Base-by-base conservation (phyloP, 2,329 filamentous ascomycete genomes). In the Xylaria sp. region DNA sequence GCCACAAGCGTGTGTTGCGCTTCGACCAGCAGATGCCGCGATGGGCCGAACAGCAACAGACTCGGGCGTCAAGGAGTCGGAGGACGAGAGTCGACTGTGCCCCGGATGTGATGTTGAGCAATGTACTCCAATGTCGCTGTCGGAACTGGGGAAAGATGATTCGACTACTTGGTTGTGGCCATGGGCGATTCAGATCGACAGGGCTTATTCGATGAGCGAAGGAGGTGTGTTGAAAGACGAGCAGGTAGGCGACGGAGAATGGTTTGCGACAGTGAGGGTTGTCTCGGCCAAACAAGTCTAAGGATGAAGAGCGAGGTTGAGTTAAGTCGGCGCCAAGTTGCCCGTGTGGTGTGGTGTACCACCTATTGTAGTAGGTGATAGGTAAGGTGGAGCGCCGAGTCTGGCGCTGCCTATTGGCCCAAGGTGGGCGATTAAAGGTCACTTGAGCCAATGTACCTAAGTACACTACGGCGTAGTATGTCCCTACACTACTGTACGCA, bases 11-110 rank as follows among this genome's bases (percentile, higher is more conserved):
- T 65, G 61, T 63, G 67, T 67, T 70, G 73, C 72, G 73, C 71
- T 62, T 74, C 65, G 67, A 68, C 71, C 56, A 61, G 66, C 56
- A 73, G 67, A 74, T 73, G 71, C 72, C 73, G 73, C 73, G 72
- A 71, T 70, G 68, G 69, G 69, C 67, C 67, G 27, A 59, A 63
- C 58, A 64, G 66, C 56, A 68, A 69, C 69, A 61, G 66, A 54
- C 45, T 61, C 53, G 58, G 25, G 36, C 56, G 69, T 67, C 50
- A 49, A 50, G 59, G 51, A 10, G 63, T 49, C 27, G 49, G 49
- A 31, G 29, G 42, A 29, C 15, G 20, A 53, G 33, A 50, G 53
- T 47, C 61, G 63, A 63, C 51, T 27, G 50, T 17, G n/a, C 27
- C 45, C 31, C 25, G 39, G 31, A 42, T 29, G 13, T 5, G n/a